These are phyloP conservation scores for Pythium coloratum DNA, from an alignment of 352 stramenopile genomes.

Conservation along the genomic window DNA sequence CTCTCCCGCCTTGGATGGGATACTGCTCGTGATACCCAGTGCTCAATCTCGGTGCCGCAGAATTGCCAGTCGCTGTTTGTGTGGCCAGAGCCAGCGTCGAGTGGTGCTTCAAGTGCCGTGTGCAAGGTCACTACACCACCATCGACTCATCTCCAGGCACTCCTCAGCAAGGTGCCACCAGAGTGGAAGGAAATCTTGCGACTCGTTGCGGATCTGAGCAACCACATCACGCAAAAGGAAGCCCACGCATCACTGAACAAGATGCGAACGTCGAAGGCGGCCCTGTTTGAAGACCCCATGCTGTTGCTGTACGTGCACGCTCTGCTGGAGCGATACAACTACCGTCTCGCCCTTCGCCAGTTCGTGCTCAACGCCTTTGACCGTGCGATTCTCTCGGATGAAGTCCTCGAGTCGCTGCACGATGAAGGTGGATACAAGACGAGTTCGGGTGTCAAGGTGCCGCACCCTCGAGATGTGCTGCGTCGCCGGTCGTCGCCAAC, in stretches of 20 bases:
- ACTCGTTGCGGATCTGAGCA: constrained; percentile 80
- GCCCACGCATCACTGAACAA: constrained; percentile 85
- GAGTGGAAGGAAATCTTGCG: constrained; percentile 82
- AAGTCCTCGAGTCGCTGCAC: constrained; percentile 71
- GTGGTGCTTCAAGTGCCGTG: constrained; percentile 22
- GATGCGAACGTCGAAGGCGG: constrained; percentile 61
- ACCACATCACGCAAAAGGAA: constrained; percentile 90
- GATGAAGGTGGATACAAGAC: constrained; percentile 50
- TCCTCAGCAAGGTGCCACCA: constrained; percentile 67
- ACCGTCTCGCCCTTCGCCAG: constrained; percentile 78
- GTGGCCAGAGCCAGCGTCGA: constrained; percentile 49
- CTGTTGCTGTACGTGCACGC: constrained; percentile 82
- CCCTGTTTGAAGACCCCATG: constrained; percentile 83
- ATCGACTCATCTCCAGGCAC: constrained; percentile 55
- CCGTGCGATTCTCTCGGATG: constrained; percentile 62
- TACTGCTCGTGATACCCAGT: constrained; percentile 61
- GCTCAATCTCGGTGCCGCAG: constrained; percentile 80
- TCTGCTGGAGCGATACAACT: constrained; percentile 84
- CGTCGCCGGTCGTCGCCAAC: constrained; percentile 80
- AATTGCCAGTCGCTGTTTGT: constrained; percentile 81
- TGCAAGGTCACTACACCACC: constrained; percentile 64
- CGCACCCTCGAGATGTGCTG: constrained; percentile 47
- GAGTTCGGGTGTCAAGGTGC: constrained; percentile 42
- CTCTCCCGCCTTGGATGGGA: constrained; percentile 80
- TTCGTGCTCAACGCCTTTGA: constrained; percentile 89